Evolutionary conservation across 2,329 filamentous ascomycete species (phyloP).

Genomic region (Arthrobotrys iridis): DNA sequence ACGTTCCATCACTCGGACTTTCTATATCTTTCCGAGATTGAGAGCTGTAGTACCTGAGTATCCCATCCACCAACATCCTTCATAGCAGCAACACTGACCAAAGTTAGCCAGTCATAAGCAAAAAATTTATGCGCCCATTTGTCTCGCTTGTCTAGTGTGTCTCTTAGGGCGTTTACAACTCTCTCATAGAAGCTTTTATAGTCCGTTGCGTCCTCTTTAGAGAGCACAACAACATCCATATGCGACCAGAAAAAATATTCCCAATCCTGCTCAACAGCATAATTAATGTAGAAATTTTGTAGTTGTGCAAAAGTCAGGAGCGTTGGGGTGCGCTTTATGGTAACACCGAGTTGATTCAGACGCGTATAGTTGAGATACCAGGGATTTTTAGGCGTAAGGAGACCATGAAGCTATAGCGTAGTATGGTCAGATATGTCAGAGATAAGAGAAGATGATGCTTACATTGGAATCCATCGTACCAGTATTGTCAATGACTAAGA

Average conservation of each 20-base stretch:
- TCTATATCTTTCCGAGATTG: too few species aligned
- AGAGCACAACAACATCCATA: slow-evolving; percentile 67
- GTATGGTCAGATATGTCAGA: too few species aligned
- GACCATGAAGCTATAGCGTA: slow-evolving; percentile 62
- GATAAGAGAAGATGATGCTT: too few species aligned
- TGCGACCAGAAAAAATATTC: slow-evolving; percentile 69
- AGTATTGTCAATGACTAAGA: slow-evolving; percentile 71
- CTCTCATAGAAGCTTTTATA: slow-evolving; percentile 59
- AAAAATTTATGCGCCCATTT: slow-evolving; percentile 68
- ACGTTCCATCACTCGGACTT: too few species aligned
- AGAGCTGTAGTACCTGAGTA: too few species aligned
- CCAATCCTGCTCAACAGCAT: slow-evolving; percentile 64
- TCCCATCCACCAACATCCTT: slow-evolving; percentile 69
- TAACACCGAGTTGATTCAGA: slow-evolving; percentile 65
- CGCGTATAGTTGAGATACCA: slow-evolving; percentile 68
- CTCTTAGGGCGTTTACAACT: not conserved
- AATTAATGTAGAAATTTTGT: slow-evolving; percentile 67
- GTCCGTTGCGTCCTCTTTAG: slow-evolving; percentile 61
- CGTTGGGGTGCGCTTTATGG: slow-evolving; percentile 66
- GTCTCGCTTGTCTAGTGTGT: slow-evolving; percentile 56
- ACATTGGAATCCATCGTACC: slow-evolving; percentile 68
- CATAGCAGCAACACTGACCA: slow-evolving; percentile 68
- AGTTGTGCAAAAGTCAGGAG: slow-evolving; percentile 68
- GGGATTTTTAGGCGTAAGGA: slow-evolving; percentile 67
- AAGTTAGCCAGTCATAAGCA: slow-evolving; percentile 68